phyloP scores from a whole-genome alignment of 2,329 filamentous ascomycete genomes.

The Neopestalotiopsis rosae region DNA sequence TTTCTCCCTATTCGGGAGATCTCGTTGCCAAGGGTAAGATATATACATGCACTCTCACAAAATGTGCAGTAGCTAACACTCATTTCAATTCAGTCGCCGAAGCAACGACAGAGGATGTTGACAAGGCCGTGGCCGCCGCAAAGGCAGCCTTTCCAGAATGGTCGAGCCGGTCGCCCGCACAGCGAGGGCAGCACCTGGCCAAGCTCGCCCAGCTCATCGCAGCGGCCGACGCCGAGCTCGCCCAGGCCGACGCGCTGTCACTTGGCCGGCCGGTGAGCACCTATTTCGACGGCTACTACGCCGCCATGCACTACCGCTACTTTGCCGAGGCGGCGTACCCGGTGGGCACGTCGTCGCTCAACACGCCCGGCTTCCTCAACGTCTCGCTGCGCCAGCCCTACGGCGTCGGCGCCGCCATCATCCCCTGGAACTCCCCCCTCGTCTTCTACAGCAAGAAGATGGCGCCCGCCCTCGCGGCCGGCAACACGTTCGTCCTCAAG shows the following conservation, averaged over 20 bases:
- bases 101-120: conserved; percentile 29
- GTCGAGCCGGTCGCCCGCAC: conserved; percentile 24
- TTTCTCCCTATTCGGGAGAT: conserved; percentile 25
- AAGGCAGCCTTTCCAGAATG: conserved; percentile 29
- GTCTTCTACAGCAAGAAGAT: conserved; percentile 80
- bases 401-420: conserved; percentile 24
- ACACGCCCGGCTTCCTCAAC: conserved; percentile 28
- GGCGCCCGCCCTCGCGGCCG: conserved; percentile 70
- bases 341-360: conserved; percentile 26
- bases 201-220: conserved; percentile 29
- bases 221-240: conserved; percentile 23
- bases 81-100: conserved; percentile 17
- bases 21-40: conserved; percentile 21
- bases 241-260: conserved; percentile 24
- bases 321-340: conserved; percentile 26
- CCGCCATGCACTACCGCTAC: conserved; percentile 22
- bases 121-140: conserved; percentile 30
- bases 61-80: background rate
- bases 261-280: conserved; percentile 26
- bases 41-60: background rate
- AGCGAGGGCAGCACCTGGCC: conserved; percentile 24
- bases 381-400: conserved; percentile 23
- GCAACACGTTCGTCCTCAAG: conserved; percentile 69
- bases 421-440: conserved; percentile 81
- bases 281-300: conserved; percentile 27